These are phyloP conservation scores for Pyrenophora tritici-repentis DNA, from an alignment of 2,329 filamentous ascomycete genomes.

Conservation along the genomic window DNA sequence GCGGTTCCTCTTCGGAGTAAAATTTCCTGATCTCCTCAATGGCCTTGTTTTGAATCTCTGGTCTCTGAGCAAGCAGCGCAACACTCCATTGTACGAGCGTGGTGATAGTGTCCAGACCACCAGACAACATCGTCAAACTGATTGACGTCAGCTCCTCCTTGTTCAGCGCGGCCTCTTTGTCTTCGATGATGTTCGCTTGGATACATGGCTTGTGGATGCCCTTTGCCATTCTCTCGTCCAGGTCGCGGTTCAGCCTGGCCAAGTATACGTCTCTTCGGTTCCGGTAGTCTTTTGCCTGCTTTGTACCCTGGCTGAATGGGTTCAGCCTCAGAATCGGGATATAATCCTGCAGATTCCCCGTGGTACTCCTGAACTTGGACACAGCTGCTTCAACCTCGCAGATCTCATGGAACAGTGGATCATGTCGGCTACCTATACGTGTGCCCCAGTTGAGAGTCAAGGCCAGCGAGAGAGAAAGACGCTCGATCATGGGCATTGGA, in stretches of 20 bases:
- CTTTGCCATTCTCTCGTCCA: constrained; percentile 65
- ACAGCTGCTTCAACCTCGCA: constrained; percentile 67
- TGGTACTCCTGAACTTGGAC: constrained; percentile 63
- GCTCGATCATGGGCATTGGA: constrained; percentile 71
- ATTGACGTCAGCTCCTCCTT: constrained; percentile 68
- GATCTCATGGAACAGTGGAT: constrained; percentile 65
- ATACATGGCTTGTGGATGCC: constrained; percentile 68
- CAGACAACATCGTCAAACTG: constrained; percentile 70
- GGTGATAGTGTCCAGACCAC: constrained; percentile 69
- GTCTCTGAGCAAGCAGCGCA: constrained; percentile 62
- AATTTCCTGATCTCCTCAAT: constrained; percentile 60
- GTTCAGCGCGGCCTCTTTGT: constrained; percentile 66
- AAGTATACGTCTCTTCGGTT: constrained; percentile 65
- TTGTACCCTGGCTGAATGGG: constrained; percentile 63
- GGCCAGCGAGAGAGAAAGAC: constrained; percentile 65
- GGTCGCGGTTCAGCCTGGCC: constrained; percentile 59
- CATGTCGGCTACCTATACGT: constrained; percentile 63
- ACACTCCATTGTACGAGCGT: constrained; percentile 70
- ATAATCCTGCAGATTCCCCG: constrained; percentile 66
- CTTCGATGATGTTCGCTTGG: constrained; percentile 68
- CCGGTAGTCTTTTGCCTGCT: constrained; percentile 64
- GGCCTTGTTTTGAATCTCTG: constrained; percentile 67
- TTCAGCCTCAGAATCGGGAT: constrained; percentile 64
- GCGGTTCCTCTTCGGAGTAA: constrained; percentile 58
- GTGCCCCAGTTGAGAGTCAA: constrained; percentile 70